Evolutionary conservation across 2,329 filamentous ascomycete species (phyloP).

Genomic region (Cadophora luteo-olivacea): DNA sequence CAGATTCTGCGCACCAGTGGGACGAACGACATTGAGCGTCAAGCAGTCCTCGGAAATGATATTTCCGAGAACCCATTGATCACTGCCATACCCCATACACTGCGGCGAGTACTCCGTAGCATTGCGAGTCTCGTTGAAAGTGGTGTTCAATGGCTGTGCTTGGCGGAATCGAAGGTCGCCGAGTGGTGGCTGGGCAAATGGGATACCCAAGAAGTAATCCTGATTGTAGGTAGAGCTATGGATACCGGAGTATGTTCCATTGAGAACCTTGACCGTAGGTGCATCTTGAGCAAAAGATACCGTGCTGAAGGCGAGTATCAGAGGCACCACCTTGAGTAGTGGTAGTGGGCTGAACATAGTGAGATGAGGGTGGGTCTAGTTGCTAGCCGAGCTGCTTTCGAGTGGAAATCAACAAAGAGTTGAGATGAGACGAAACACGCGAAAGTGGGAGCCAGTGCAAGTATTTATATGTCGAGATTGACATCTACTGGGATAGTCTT

Average conservation of each 20-base stretch:
- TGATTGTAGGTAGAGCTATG: slow-evolving; percentile 32
- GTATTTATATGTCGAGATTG: not conserved
- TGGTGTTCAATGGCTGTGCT: slow-evolving; percentile 30
- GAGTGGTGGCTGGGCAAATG: slow-evolving; percentile 32
- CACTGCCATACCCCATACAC: slow-evolving; percentile 33
- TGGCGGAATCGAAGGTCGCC: slow-evolving; percentile 29
- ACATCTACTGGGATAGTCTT: not conserved
- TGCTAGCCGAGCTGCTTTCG: not conserved
- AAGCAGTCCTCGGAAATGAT: slow-evolving; percentile 55
- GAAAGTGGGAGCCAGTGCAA: not conserved
- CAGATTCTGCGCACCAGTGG: slow-evolving; percentile 47
- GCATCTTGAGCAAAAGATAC: slow-evolving; percentile 12
- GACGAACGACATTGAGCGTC: slow-evolving; percentile 62
- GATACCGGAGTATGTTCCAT: slow-evolving; percentile 34
- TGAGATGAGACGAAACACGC: not conserved
- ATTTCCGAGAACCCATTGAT: slow-evolving; percentile 25
- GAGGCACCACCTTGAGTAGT: not conserved
- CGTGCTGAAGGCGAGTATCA: not conserved
- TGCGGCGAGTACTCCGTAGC: slow-evolving; percentile 22
- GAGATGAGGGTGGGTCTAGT: not conserved
- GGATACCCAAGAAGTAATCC: slow-evolving; percentile 37
- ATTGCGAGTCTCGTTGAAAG: slow-evolving; percentile 29
- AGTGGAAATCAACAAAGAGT: slow-evolving; percentile 8
- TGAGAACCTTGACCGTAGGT: slow-evolving; percentile 29
- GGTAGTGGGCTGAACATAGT: not conserved